Percentiles rank a stretch among this genome's conserved stretches.
phyloP scores from a whole-genome alignment of 345 rosid species.

The Trapa incisa region DNA sequence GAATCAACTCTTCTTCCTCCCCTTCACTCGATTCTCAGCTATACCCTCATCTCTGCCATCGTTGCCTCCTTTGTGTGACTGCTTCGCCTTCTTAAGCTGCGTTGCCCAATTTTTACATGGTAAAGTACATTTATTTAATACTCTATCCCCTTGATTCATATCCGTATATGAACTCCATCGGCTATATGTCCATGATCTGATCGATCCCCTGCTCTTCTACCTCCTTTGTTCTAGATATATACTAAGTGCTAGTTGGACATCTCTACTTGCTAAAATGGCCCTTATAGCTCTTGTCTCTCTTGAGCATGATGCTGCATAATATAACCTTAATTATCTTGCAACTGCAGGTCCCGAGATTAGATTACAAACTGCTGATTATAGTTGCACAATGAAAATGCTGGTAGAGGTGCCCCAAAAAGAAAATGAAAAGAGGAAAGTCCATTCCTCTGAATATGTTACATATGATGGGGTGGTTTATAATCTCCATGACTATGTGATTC shows the following conservation, averaged over 20 bases:
- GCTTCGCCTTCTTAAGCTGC: no score
- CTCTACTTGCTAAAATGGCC: neutral
- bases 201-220: no score
- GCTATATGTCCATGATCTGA: no score
- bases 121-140: no score
- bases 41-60: no score
- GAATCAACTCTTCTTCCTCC: no score
- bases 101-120: no score
- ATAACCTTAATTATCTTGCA: neutral
- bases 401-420: neutral
- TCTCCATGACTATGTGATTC: constrained; percentile 32
- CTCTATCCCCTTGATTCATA: no score
- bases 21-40: no score
- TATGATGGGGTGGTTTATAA: constrained; percentile 24
- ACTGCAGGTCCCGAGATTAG: neutral
- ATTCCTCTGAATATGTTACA: neutral
- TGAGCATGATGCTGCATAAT: neutral
- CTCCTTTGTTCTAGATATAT: no score
- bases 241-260: neutral
- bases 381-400: neutral
- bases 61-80: no score
- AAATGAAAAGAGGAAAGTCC: neutral
- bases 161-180: no score
- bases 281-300: neutral
- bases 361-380: neutral